Evolutionary conservation across 441 rosid species (phyloP).

Genomic region (Adansonia grandidieri): DNA sequence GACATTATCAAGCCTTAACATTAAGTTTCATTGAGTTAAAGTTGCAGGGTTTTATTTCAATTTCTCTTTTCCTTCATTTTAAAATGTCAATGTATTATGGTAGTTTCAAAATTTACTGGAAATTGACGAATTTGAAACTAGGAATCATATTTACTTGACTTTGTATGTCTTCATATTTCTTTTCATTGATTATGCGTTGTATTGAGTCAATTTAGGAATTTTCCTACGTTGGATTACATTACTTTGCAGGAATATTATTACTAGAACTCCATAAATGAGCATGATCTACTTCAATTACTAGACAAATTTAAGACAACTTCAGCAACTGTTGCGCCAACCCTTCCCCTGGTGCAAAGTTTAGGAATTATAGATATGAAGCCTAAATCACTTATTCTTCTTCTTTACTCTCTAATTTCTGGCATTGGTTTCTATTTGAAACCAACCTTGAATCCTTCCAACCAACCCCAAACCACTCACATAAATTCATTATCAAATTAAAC

Average conservation of each 20-base stretch:
- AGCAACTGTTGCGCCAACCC: slow-evolving; percentile 11
- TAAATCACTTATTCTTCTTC: slow-evolving; percentile 6
- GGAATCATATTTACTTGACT: not conserved
- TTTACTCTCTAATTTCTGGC: not conserved
- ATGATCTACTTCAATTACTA: slow-evolving; percentile 8
- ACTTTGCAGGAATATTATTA: not conserved
- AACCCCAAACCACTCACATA: not conserved
- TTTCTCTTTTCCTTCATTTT: slow-evolving; percentile 1
- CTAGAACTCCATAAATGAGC: slow-evolving; percentile 7
- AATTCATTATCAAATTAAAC: slow-evolving; percentile 14
- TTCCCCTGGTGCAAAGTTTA: slow-evolving; percentile 13
- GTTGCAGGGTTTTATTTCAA: not conserved
- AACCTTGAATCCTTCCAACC: slow-evolving; percentile 9
- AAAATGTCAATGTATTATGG: slow-evolving; percentile 4
- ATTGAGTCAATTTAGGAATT: not conserved
- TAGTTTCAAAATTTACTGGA: not conserved
- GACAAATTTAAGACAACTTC: not conserved
- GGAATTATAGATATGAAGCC: slow-evolving; percentile 22
- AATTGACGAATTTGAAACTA: not conserved
- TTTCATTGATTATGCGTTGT: not conserved
- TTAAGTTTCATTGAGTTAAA: slow-evolving; percentile 8
- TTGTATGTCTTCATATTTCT: not conserved
- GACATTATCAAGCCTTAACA: slow-evolving; percentile 12
- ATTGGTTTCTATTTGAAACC: slow-evolving; percentile 8
- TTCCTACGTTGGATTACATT: not conserved